Evolutionary conservation across 768 basidiomycete genomes (phyloP).

Genomic region (Russula griseocarnosa): DNA sequence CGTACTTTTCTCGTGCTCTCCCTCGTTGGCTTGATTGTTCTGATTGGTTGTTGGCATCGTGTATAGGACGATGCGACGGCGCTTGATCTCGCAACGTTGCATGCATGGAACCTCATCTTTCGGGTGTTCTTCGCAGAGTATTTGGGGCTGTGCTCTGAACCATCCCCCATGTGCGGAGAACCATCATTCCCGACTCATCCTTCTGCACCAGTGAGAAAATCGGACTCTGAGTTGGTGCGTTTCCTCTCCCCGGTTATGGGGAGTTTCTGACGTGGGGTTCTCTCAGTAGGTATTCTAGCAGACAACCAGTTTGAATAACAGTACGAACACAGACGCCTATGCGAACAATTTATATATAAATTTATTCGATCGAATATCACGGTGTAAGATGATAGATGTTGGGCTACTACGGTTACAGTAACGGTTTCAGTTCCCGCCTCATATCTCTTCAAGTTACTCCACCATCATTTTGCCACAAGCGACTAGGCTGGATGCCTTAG

Average conservation of each 20-base stretch:
- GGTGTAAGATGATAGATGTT: no score
- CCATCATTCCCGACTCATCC: slow-evolving; percentile 5
- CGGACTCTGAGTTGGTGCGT: slow-evolving; percentile 22
- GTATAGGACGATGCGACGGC: slow-evolving; percentile 83
- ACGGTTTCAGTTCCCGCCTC: no score
- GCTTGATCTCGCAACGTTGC: slow-evolving; percentile 79
- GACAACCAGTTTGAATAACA: not conserved
- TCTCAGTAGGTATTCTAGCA: slow-evolving; percentile 13
- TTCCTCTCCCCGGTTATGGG: no score
- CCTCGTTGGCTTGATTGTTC: not conserved
- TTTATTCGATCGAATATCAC: not conserved
- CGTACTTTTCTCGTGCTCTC: slow-evolving; percentile 9
- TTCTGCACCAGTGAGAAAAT: slow-evolving; percentile 18
- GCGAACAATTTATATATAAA: not conserved
- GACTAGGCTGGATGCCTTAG: no score
- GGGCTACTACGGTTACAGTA: no score
- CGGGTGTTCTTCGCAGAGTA: slow-evolving; percentile 90
- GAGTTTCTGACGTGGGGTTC: not conserved
- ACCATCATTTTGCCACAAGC: no score
- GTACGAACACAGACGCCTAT: not conserved
- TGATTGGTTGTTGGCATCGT: not conserved
- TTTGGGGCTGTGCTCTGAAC: slow-evolving; percentile 60
- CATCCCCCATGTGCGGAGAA: slow-evolving; percentile 5
- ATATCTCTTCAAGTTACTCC: no score
- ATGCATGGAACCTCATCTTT: slow-evolving; percentile 84